phyloP scores from a whole-genome alignment of 257 asterid genomes.

The Primulina huaijiensis region DNA sequence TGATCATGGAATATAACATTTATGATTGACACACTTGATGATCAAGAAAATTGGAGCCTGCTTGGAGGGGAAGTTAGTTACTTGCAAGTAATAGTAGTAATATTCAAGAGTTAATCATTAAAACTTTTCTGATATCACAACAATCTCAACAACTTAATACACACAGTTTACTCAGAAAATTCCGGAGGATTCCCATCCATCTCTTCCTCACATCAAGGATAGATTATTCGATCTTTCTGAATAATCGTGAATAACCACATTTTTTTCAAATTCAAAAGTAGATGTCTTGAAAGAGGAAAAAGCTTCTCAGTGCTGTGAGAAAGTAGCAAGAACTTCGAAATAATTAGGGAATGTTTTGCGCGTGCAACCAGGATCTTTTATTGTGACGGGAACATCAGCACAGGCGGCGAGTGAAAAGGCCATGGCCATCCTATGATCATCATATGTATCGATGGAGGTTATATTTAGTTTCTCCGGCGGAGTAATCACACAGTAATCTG shows the following conservation, averaged over 20 bases:
- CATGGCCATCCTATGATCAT: constrained; percentile 99
- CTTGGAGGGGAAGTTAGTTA: neutral
- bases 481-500: constrained; percentile 87
- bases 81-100: neutral
- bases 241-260: neutral
- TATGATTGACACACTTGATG: neutral
- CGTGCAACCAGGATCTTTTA: constrained; percentile 89
- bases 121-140: neutral
- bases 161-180: neutral
- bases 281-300: no score
- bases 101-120: no score
- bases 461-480: constrained; percentile 73
- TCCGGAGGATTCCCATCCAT: neutral
- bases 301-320: constrained; percentile 52
- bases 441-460: constrained; percentile 84
- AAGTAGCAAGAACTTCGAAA: constrained; percentile 68
- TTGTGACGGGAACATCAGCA: constrained; percentile 86
- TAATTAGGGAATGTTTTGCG: constrained; percentile 96
- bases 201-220: neutral
- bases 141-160: neutral
- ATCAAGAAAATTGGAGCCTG: neutral
- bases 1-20: no score
- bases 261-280: no score
- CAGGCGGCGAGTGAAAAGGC: constrained; percentile 98
- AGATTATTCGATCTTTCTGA: neutral